Conservation (phyloP, 495 filamentous ascomycete genomes). For the Sordaria brevicollis region DNA sequence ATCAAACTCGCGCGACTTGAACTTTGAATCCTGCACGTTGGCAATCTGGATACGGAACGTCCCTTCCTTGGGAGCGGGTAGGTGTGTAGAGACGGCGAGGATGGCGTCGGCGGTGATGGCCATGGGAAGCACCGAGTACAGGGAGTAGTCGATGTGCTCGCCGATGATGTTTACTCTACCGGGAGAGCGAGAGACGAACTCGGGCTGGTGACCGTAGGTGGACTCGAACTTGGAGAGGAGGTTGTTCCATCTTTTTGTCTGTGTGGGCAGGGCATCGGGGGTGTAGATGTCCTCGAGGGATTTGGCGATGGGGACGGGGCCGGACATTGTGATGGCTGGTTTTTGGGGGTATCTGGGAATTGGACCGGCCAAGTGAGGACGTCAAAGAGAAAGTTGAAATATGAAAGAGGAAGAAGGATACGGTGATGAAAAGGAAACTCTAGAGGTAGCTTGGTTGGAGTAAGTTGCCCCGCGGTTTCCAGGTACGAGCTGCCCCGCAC, state of each 20-base stretch:
- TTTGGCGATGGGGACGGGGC: slow-evolving; percentile 46
- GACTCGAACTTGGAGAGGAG: slow-evolving; percentile 64
- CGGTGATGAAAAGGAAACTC: not conserved
- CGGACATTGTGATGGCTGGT: slow-evolving; percentile 36
- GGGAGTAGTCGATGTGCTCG: slow-evolving; percentile 97
- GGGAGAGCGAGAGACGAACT: slow-evolving; percentile 83
- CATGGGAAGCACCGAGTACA: slow-evolving; percentile 94
- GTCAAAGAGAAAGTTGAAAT: not conserved
- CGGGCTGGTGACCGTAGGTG: slow-evolving; percentile 56
- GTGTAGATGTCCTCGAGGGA: slow-evolving; percentile 62
- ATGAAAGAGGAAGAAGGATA: not conserved
- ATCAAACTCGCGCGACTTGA: slow-evolving; percentile 64
- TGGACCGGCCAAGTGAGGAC: not conserved
- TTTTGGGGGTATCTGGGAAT: not conserved
- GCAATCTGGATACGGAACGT: slow-evolving; percentile 47
- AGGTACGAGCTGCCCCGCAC: not conserved
- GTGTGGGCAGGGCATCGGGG: slow-evolving; percentile 42
- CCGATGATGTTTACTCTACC: slow-evolving; percentile 97
- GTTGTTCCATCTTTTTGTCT: slow-evolving; percentile 58
- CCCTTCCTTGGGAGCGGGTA: slow-evolving; percentile 23
- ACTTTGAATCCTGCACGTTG: slow-evolving; percentile 70
- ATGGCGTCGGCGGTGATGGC: slow-evolving; percentile 85
- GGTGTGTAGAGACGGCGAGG: slow-evolving; percentile 64
- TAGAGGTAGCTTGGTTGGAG: not conserved
- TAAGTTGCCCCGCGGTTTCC: not conserved